Evolutionary conservation across 1,139 yeast genomes (phyloP), one percentile per base, ranked within the genome.

Genomic region (Torulaspora globosa): DNA sequence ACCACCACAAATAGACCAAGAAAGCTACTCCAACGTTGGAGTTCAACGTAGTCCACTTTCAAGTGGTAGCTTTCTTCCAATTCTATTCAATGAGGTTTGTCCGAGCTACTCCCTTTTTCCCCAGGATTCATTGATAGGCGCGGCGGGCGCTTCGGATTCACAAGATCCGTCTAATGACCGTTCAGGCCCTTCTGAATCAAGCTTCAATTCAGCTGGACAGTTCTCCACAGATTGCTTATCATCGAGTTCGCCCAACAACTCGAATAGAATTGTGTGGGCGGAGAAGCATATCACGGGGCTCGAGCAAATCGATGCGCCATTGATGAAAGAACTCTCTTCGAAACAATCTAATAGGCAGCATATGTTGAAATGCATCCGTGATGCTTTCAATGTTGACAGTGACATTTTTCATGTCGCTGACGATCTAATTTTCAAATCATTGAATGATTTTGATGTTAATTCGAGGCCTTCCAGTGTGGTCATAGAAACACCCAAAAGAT

Each of bases 61-160:
- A 24, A 69, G 75, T 3, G 88, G 87, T 2, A 73, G 82, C 2
- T 79, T 76, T 53, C 63, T 81, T 12, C 84, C 89, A 1, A 69
- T 82, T 11, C 57, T 82, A 41, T 82, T 82, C 58, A 79, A 83
- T 3, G 79, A 76, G 38, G 54, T 74, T 11, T 59, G 76, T 12
- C 78, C 82, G 10, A 66, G 69, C 14, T 82, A 78, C 60, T 72
- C 76, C 41, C 67, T 82, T 12, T 81, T 80, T 54, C 75, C 81
- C 38, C 73, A 73, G 53, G 57, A 67, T 9, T 71, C 76, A 0
- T 60, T 81, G 45, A 65, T 80, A 33, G 76, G 77, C 27, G 79
- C 79, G 1, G 68, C 76, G 26, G 78, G 78, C 1, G 65, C 62
- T 28, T 50, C 58, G 9, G 33, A 48, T 8, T 41, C 50, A 4